Conservation (phyloP, 2,329 filamentous ascomycete genomes). For the Colletotrichum cuscutae region DNA sequence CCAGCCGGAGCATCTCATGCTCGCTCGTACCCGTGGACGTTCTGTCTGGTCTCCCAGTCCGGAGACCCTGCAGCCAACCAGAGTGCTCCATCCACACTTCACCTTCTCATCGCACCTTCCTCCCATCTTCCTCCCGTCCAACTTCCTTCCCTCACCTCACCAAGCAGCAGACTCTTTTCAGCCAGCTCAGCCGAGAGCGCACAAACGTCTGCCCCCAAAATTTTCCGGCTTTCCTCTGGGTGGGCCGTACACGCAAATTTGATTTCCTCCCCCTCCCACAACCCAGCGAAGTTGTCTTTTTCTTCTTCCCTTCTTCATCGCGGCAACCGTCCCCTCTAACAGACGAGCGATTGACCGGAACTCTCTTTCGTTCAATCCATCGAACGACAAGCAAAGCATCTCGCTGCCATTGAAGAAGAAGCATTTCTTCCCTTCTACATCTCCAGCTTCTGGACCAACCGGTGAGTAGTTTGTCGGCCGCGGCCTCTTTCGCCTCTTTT, state of each 20-base stretch:
- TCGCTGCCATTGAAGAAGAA: not conserved
- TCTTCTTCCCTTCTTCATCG: constrained; percentile 1
- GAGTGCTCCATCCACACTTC: constrained; percentile 1
- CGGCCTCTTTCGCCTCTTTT: not conserved
- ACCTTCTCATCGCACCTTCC: not conserved
- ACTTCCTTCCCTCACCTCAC: constrained; percentile 7
- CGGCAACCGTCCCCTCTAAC: not conserved
- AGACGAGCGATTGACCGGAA: not conserved
- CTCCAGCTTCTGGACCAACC: not conserved
- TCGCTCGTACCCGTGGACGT: not conserved
- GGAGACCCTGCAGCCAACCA: not conserved
- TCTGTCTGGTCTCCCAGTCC: not conserved
- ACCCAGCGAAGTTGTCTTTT: not conserved
- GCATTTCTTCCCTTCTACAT: not conserved
- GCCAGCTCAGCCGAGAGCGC: constrained; percentile 27
- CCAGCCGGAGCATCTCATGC: not conserved
- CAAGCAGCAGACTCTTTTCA: not conserved
- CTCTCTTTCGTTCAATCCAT: not conserved
- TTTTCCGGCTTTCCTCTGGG: not conserved
- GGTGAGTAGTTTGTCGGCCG: not conserved
- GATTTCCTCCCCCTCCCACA: not conserved
- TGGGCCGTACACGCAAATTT: not conserved
- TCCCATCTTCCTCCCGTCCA: constrained; percentile 13
- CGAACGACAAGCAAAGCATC: not conserved
- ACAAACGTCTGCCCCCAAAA: not conserved